phyloP scores from a whole-genome alignment of 2,329 filamentous ascomycete genomes.

The Sphaceloma murrayae region DNA sequence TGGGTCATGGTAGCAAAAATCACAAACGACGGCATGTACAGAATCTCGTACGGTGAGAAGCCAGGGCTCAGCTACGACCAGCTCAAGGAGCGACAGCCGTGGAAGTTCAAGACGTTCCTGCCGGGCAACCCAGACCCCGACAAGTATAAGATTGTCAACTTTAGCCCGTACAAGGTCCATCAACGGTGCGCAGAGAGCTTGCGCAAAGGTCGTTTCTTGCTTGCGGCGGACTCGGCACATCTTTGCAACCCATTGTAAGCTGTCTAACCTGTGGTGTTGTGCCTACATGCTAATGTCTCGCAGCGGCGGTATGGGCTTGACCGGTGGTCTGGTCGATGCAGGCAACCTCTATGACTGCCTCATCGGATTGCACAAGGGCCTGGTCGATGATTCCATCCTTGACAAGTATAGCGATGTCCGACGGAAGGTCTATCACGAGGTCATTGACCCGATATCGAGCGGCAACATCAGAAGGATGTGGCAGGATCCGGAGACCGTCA shows the following conservation, averaged over 20 bases:
- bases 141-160: constrained; percentile 27
- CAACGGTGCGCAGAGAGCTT: constrained; percentile 29
- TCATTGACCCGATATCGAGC: constrained; percentile 26
- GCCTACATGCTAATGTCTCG: neutral
- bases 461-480: constrained; percentile 20
- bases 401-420: constrained; percentile 29
- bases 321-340: constrained; percentile 22
- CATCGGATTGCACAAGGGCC: constrained; percentile 20
- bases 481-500: constrained; percentile 16
- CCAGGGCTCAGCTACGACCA: constrained; percentile 22
- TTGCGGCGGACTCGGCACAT: constrained; percentile 34
- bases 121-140: constrained; percentile 21
- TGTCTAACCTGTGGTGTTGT: neutral
- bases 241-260: constrained; percentile 23
- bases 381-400: constrained; percentile 25
- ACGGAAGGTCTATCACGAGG: constrained; percentile 26
- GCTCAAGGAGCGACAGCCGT: constrained; percentile 20
- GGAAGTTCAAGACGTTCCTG: constrained; percentile 22
- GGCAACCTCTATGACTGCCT: constrained; percentile 22
- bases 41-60: constrained; percentile 33
- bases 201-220: constrained; percentile 26
- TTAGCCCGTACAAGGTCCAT: constrained; percentile 35
- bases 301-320: constrained; percentile 22
- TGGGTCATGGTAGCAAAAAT: constrained; percentile 26
- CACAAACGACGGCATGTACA: constrained; percentile 30